Base-by-base conservation (phyloP, 306 rosid species). In the Medicago arabica region DNA sequence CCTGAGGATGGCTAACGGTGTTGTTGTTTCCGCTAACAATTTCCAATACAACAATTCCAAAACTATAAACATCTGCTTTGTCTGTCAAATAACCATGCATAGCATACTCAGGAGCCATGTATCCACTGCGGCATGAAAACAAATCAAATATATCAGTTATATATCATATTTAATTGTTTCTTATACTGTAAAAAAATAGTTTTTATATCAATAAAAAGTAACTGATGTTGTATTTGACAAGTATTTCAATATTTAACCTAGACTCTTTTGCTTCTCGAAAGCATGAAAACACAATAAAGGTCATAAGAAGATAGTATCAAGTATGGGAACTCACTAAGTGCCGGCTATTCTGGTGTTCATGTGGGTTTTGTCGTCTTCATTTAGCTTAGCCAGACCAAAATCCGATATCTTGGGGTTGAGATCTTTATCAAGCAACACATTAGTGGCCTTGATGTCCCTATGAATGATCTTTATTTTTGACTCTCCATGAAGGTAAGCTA, bases 41-140 rank as follows among this genome's bases (percentile, higher is more conserved):
- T 79, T 79, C 83, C 78, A 79, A 79, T 0, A 55, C 61, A 5
- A 88, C 83, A n/a, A 92, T 70, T 17, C 91, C 96, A 25, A 86
- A 92, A 69, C 40, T 92, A 50, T 89, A 92, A 0, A 89, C 97
- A 76, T 89, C 96, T 19, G 89, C 93, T 71, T 92, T 92, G 28
- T 90, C 85, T 0, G 92, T 87, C 53, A 91, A 82, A 71, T 91
- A 81, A 65, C 97, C 92, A 9, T 85, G 84, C 94, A 87, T 84
- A 1, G 91, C 88, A 46, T 87, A 90, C 74, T 86, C 88, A 2
- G 87, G 87, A 34, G 92, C 90, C 77, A 85, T 82, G 53, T 90
- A 85, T 8, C 88, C 88, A 39, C 87, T 85, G 71, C 76, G 64
- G 3, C 18, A 66, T 82, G 14, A 74, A 58, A 63, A 38, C 55